A percentile compares a stretch with the other conserved stretches of the same genome.
These are phyloP conservation scores for Russula vinacea DNA, from an alignment of 768 basidiomycete genomes.

Conservation along the genomic window DNA sequence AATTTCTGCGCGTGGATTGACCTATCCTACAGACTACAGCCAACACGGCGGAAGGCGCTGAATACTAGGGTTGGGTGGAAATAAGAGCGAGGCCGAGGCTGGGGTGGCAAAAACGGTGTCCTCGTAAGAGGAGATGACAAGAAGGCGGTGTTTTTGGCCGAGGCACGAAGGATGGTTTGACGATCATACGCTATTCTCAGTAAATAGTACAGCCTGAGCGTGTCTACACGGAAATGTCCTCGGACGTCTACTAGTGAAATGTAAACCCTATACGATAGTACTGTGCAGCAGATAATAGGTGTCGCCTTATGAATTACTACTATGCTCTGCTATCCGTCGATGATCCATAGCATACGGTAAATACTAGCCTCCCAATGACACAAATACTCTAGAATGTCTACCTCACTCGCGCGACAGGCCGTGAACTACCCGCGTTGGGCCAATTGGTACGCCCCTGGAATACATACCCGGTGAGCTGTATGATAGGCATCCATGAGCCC, in stretches of 20 bases:
- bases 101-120: background rate
- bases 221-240: background rate
- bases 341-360: background rate
- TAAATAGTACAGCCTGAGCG: background rate
- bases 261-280: background rate
- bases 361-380: background rate
- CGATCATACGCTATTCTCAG: too few relatives aligned
- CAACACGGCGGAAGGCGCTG: background rate
- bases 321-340: background rate
- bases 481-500: conserved; percentile 19
- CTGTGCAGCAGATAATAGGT: background rate
- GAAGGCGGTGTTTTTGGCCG: background rate
- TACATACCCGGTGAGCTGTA: conserved; percentile 20
- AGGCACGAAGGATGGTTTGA: background rate
- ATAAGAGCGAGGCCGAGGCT: background rate
- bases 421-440: background rate
- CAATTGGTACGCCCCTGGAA: background rate
- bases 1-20: background rate
- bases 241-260: background rate
- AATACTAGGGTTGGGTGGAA: background rate
- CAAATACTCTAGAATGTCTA: background rate
- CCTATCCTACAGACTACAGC: background rate
- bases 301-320: background rate
- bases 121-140: background rate
- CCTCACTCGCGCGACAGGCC: background rate